Percentiles rank a stretch among this genome's conserved stretches.
phyloP scores from a whole-genome alignment of 805 yeast species.

The Wickerhamomyces bovis region DNA sequence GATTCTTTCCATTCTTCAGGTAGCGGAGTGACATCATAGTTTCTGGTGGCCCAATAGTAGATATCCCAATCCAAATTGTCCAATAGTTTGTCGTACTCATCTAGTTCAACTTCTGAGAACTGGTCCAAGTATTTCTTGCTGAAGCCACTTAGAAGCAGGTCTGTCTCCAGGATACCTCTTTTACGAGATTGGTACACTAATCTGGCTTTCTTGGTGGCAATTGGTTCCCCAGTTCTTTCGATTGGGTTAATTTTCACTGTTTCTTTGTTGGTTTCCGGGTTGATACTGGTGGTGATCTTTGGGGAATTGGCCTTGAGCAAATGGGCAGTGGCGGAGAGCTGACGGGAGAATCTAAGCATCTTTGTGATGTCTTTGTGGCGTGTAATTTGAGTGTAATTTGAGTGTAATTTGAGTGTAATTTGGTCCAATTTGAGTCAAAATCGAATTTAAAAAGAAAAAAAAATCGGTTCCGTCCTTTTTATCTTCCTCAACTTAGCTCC shows the following conservation, averaged over 20 bases:
- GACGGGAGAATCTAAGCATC: neutral
- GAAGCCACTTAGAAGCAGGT: constrained; percentile 75
- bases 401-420: too few species aligned
- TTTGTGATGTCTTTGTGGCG: neutral
- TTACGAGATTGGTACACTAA: constrained; percentile 87
- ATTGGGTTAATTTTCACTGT: constrained; percentile 61
- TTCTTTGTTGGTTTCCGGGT: constrained; percentile 14
- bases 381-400: too few species aligned
- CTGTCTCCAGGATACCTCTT: constrained; percentile 93
- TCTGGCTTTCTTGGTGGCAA: constrained; percentile 78
- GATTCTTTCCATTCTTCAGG: constrained; percentile 83
- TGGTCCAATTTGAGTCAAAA: too few species aligned
- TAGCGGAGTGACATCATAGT: constrained; percentile 73
- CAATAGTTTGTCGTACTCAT: constrained; percentile 77
- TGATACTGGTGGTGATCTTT: constrained; percentile 14
- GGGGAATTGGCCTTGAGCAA: constrained; percentile 15
- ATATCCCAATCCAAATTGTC: constrained; percentile 99
- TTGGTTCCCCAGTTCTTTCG: constrained; percentile 64
- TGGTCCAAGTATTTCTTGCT: constrained; percentile 65
- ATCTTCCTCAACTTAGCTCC: neutral
- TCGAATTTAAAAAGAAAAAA: too few species aligned
- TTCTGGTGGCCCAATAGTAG: constrained; percentile 93
- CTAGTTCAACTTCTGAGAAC: constrained; percentile 60
- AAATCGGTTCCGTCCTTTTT: neutral
- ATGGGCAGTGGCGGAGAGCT: neutral